A percentile compares a stretch with the other conserved stretches of the same genome.
These are phyloP conservation scores for Flaveria brownii DNA, from an alignment of 129 eudicot genomes.

Conservation along the genomic window DNA sequence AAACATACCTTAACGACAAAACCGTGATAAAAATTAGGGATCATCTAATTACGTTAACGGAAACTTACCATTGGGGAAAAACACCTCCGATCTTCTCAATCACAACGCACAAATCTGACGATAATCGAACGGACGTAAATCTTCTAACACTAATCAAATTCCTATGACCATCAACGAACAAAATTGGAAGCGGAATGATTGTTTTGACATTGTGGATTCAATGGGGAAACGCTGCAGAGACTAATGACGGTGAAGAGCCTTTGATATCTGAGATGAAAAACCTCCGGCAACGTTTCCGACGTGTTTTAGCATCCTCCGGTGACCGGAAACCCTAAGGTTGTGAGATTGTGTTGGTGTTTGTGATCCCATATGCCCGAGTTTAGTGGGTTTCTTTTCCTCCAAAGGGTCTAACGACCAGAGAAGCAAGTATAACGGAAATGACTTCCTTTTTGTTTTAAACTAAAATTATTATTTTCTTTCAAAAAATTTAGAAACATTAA, in stretches of 20 bases:
- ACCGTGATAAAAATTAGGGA: background rate
- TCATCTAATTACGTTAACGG: background rate
- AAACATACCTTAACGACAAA: too few relatives aligned
- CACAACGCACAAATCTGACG: constrained; percentile 23
- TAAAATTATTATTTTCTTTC: too few relatives aligned
- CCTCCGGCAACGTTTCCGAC: constrained; percentile 34
- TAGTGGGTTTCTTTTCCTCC: constrained; percentile 8
- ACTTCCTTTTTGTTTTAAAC: background rate
- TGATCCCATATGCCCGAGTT: constrained; percentile 7
- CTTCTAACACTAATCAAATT: constrained; percentile 7
- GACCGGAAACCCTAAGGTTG: constrained; percentile 27
- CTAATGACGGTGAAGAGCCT: constrained; percentile 12
- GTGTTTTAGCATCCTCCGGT: constrained; percentile 7
- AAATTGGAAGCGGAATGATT: background rate
- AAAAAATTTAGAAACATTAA: too few relatives aligned
- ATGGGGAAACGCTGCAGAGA: constrained; percentile 29
- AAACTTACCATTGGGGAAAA: constrained; percentile 27
- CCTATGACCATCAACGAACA: background rate
- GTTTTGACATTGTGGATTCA: background rate
- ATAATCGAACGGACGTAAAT: background rate
- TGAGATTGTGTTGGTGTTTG: constrained; percentile 3
- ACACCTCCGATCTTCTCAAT: constrained; percentile 23
- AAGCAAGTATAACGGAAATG: constrained; percentile 23
- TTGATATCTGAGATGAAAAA: constrained; percentile 1
- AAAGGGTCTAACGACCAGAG: background rate